phyloP scores from a whole-genome alignment of 1,139 yeast genomes.

The Hyphopichia buzzinii region DNA sequence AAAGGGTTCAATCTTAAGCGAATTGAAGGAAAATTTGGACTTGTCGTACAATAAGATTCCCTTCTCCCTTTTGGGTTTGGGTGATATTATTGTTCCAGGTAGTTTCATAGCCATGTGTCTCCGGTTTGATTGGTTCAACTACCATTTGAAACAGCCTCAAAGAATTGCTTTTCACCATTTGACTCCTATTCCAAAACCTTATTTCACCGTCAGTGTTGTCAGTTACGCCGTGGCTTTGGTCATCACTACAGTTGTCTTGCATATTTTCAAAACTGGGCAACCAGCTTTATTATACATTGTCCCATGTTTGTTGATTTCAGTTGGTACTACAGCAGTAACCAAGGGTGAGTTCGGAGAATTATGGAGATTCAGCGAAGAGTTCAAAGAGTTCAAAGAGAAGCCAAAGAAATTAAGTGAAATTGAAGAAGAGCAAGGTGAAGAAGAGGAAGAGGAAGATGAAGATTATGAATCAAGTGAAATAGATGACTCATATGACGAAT shows the following conservation, averaged over 20 bases:
- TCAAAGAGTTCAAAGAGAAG: constrained; percentile 16
- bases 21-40: background rate
- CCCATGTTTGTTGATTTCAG: constrained; percentile 45
- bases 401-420: constrained; percentile 9
- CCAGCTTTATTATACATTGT: constrained; percentile 68
- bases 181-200: constrained; percentile 38
- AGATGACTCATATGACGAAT: constrained; percentile 16
- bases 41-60: background rate
- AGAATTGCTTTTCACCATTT: constrained; percentile 38
- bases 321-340: constrained; percentile 24
- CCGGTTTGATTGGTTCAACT: constrained; percentile 46
- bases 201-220: constrained; percentile 41
- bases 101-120: constrained; percentile 47
- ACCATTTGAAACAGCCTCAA: constrained; percentile 20
- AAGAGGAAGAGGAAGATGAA: constrained; percentile 15
- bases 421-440: constrained; percentile 11
- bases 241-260: constrained; percentile 40
- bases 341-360: constrained; percentile 41
- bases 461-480: constrained; percentile 8
- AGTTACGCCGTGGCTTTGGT: constrained; percentile 47
- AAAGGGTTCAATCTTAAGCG: constrained; percentile 5
- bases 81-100: constrained; percentile 63
- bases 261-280: constrained; percentile 47
- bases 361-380: constrained; percentile 27
- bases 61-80: constrained; percentile 46